Evolutionary conservation across 1,284 basidiomycete genomes (phyloP).

Genomic region (Austropuccinia psidii): DNA sequence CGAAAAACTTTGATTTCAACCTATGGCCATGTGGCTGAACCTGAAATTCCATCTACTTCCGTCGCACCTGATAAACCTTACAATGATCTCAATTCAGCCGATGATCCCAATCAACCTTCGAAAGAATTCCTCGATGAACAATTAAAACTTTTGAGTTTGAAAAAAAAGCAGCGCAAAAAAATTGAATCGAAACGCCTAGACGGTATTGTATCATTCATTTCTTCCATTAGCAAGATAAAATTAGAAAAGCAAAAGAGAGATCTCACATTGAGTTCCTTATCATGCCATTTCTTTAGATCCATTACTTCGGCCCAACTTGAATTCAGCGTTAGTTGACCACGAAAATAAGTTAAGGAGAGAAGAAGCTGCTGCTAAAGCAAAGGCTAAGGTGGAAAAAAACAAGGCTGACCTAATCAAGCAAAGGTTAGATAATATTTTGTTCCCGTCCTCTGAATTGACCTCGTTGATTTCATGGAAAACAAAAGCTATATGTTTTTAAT

Average conservation of each 20-base stretch:
- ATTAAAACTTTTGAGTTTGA: slow-evolving; percentile 30
- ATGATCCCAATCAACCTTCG: not conserved
- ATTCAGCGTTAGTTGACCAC: slow-evolving; percentile 19
- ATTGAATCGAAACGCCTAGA: not conserved
- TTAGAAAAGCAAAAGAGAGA: too few relatives aligned
- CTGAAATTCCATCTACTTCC: too few relatives aligned
- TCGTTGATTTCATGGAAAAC: too few relatives aligned
- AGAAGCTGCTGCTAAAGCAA: not conserved
- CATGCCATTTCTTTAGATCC: not conserved
- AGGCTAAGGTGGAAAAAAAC: slow-evolving; percentile 22
- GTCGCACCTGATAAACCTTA: too few relatives aligned
- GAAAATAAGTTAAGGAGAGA: slow-evolving; percentile 21
- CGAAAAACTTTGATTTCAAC: too few relatives aligned
- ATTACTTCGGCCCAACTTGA: slow-evolving; percentile 25
- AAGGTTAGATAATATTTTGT: too few relatives aligned
- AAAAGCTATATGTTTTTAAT: too few relatives aligned
- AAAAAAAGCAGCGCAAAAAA: slow-evolving; percentile 29
- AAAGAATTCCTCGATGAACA: slow-evolving; percentile 1
- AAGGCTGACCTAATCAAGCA: slow-evolving; percentile 31
- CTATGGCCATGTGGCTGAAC: too few relatives aligned
- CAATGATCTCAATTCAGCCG: too few relatives aligned
- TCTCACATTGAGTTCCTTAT: not conserved
- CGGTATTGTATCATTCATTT: not conserved
- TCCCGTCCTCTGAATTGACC: too few relatives aligned
- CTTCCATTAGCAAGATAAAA: not conserved